Conservation (phyloP, 345 rosid species). For the Cochlearia excelsa region DNA sequence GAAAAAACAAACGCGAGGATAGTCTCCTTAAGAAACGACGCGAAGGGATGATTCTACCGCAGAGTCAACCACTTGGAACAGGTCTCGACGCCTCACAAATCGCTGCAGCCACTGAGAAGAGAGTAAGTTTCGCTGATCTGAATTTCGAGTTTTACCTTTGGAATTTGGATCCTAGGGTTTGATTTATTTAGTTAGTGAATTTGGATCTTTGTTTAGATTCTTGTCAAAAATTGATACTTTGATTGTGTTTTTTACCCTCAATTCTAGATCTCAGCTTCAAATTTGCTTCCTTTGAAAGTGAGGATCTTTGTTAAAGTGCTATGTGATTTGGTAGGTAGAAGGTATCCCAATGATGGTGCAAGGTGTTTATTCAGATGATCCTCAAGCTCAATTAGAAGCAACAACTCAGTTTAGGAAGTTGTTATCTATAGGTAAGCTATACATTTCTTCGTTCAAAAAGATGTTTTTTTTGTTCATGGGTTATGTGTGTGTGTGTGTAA, state of each 20-base stretch:
- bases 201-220: slow-evolving; percentile 19
- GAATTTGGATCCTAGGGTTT: slow-evolving; percentile 16
- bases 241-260: slow-evolving; percentile 3
- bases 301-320: slow-evolving; percentile 24
- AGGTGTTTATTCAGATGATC: slow-evolving; percentile 70
- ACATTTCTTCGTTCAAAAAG: slow-evolving; percentile 4
- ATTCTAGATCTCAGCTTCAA: slow-evolving; percentile 30
- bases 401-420: slow-evolving; percentile 79
- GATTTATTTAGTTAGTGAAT: slow-evolving; percentile 14
- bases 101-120: slow-evolving; percentile 63
- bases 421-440: slow-evolving; percentile 59
- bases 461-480: neutral
- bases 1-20: slow-evolving; percentile 71
- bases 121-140: slow-evolving; percentile 42
- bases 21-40: slow-evolving; percentile 69
- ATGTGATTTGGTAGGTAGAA: slow-evolving; percentile 56
- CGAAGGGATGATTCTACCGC: slow-evolving; percentile 57
- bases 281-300: slow-evolving; percentile 8
- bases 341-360: slow-evolving; percentile 69
- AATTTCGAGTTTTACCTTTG: neutral
- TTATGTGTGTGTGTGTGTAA: neutral
- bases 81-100: slow-evolving; percentile 43
- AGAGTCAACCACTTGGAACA: slow-evolving; percentile 43
- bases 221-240: neutral
- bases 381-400: slow-evolving; percentile 61